Base-by-base conservation (phyloP, 2,329 filamentous ascomycete species). In the Decorospora gaudefroyi region DNA sequence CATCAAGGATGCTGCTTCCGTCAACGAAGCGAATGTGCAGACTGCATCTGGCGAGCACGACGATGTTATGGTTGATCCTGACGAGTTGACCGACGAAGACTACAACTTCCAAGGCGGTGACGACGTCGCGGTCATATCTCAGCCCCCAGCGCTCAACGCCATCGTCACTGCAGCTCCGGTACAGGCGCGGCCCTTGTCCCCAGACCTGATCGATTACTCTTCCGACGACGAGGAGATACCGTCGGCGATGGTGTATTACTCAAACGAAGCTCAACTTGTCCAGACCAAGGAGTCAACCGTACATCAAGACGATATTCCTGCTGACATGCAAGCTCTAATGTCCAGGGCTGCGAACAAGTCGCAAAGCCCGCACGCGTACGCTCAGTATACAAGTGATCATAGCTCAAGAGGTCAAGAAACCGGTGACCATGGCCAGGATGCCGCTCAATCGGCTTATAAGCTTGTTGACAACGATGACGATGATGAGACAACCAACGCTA, bases 1-100 rank as follows among this genome's bases (percentile, higher is more conserved):
- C 39, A 72, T 81, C 34, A 76, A 81, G 55, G 83, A 85, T 53
- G 71, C 61, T 10, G 58, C 42, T 10, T 59, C 62, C 29, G 67
- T 65, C 16, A 44, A 35, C n/a, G 65, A 46, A 11, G 23, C 51
- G 12, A 57, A 62, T 19, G 27, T 46, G 9, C 51, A 61, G 15
- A 44, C 53, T 11, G 46, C 35, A 4, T 16, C 47, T 8, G 43
- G 45, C 11, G 58, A 65, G 22, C 55, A 62, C 35, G 69, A 72
- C 43, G 68, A 72, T 32, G 62, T 66, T 39, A 72, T 72, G 69
- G 55, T 58, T 22, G 70, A 72, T 44, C 50, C 64, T 16, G 68
- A 68, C 13, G 61, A 63, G 19, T 37, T 61, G 6, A 64, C 65
- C 5, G 59, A 65, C 5, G 58, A 65, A 26, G 61, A 65, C 30